Percentiles rank a stretch among this genome's conserved stretches.
phyloP scores from a whole-genome alignment of 2,329 filamentous ascomycete species.

The Diplodia mutila region DNA sequence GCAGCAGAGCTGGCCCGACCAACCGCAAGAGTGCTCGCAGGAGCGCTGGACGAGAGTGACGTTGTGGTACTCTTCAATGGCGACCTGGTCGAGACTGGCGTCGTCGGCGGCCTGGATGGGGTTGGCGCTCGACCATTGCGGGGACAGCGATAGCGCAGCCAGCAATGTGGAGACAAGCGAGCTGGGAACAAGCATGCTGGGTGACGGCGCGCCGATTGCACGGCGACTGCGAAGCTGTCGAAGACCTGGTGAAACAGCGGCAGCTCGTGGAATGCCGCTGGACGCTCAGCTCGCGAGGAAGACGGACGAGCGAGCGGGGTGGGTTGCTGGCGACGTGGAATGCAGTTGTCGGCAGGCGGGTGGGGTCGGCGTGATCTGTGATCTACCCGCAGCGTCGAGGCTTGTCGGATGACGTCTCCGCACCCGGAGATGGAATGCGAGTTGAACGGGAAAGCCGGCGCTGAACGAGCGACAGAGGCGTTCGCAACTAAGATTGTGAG shows the following conservation, averaged over 20 bases:
- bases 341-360: background rate
- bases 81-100: background rate
- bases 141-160: slow-evolving; percentile 23
- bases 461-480: slow-evolving; percentile 23
- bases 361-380: slow-evolving; percentile 5
- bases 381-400: slow-evolving; percentile 9
- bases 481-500: slow-evolving; percentile 6
- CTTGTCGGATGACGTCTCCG: background rate
- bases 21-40: slow-evolving; percentile 36
- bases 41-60: slow-evolving; percentile 34
- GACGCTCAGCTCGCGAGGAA: background rate
- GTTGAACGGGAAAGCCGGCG: background rate
- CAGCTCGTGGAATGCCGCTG: slow-evolving; percentile 13
- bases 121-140: slow-evolving; percentile 18
- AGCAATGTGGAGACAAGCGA: slow-evolving; percentile 24
- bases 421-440: background rate
- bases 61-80: slow-evolving; percentile 36
- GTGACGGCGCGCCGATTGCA: background rate
- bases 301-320: slow-evolving; percentile 3
- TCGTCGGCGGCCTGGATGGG: slow-evolving; percentile 13
- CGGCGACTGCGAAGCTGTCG: background rate
- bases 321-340: background rate
- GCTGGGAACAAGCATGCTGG: slow-evolving; percentile 4
- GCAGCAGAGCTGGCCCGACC: slow-evolving; percentile 43
- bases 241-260: background rate